Evolutionary conservation across 768 basidiomycete genomes (phyloP), one percentile per base, ranked within the genome.

Genomic region (Trametopsis cervina): DNA sequence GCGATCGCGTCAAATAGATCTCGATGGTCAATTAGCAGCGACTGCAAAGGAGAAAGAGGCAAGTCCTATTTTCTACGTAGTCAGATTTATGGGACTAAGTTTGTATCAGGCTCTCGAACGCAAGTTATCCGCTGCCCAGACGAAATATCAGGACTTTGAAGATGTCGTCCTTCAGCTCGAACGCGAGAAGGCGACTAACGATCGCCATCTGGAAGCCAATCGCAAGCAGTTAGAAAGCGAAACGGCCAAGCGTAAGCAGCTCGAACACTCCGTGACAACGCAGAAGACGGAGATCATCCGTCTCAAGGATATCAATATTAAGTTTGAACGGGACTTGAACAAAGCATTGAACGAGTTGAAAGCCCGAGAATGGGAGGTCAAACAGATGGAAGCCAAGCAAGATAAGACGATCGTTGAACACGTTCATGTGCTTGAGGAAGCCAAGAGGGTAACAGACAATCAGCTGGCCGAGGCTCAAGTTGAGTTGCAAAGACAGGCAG

Each of bases 341-440:
- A 86, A 89, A 59, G 79, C 83, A 9, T 70, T 87, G n/a, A 74
- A 76, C 6, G 89, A 94, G 50, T 69, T 95, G 41, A 85, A 89
- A 61, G 74, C 73, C 37, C 80, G 85, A 41, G 89, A 96, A 57
- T 85, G 83, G 78, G 89, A 94, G 48, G 77, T 90, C 54, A 88
- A 83, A 54, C 86, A 94, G 54, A 68, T 97, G 7, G 82, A 87
- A 44, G 85, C 88, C 2, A 81, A 77, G 60, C 87, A 96, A 60
- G 91, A 97, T 71, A 97, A 94, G 70, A 96, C 89, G n/a, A 94
- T 96, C 50, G 93, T 98, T 38, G 94, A 98, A 65, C 95, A 98
- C 60, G 90, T 96, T 21, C 85, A 98, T 62, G 95, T 97, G 23
- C 75, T 95, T 10, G 93, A 97, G 63, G 89, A 94, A 62, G 95